Percentiles rank a stretch among this genome's conserved stretches.
Evolutionary conservation across 768 basidiomycete genomes (phyloP).

Genomic region (Kwoniella botswanensis): DNA sequence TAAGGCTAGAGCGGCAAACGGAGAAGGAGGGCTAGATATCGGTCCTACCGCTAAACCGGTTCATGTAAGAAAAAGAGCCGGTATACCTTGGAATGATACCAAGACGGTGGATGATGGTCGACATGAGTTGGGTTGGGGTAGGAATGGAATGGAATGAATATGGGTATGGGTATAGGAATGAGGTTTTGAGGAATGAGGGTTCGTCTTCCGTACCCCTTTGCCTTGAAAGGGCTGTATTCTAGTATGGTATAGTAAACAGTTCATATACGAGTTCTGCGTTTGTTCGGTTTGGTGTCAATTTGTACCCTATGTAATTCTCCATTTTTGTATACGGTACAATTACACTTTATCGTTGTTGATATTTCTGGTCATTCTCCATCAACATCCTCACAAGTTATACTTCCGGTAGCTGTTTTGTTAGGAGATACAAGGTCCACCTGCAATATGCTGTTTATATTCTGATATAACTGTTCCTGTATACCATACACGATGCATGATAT

Average conservation of each 20-base stretch:
- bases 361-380: too few relatives aligned
- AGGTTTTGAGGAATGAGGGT: background rate
- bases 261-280: too few relatives aligned
- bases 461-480: too few relatives aligned
- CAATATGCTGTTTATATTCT: too few relatives aligned
- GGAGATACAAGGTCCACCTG: too few relatives aligned
- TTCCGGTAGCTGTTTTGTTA: too few relatives aligned
- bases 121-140: constrained; percentile 15
- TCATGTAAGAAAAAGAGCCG: constrained; percentile 14
- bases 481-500: too few relatives aligned
- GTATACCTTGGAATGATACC: constrained; percentile 8
- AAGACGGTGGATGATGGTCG: constrained; percentile 7
- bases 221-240: background rate
- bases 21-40: constrained; percentile 2
- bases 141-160: constrained; percentile 2
- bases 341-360: too few relatives aligned
- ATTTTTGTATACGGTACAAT: too few relatives aligned
- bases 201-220: background rate
- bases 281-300: too few relatives aligned
- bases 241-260: background rate
- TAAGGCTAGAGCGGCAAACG: background rate
- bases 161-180: constrained; percentile 14
- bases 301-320: too few relatives aligned
- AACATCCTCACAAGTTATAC: too few relatives aligned
- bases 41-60: constrained; percentile 18